Percentiles rank a stretch among this genome's conserved stretches.
These are phyloP conservation scores for Trametes sp. DNA, from an alignment of 1,284 basidiomycete species.

Conservation along the genomic window DNA sequence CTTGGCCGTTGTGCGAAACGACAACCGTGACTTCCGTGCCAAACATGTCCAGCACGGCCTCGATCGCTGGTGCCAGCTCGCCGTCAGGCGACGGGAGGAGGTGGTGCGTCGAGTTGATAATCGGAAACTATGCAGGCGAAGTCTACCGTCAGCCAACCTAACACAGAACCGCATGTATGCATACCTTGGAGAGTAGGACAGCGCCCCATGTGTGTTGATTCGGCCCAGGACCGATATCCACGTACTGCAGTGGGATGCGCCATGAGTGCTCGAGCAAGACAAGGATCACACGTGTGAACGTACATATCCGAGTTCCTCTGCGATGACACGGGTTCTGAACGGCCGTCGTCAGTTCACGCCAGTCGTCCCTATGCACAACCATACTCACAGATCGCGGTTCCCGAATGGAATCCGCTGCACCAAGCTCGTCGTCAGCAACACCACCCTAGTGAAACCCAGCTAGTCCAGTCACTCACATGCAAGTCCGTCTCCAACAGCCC, in stretches of 20 bases:
- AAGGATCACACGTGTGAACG: slow-evolving; percentile 36
- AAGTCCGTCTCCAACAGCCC: slow-evolving; percentile 90
- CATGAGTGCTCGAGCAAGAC: slow-evolving; percentile 10
- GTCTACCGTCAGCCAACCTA: neutral
- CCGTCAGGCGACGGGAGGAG: slow-evolving; percentile 88
- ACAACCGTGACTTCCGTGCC: slow-evolving; percentile 85
- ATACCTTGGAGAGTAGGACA: slow-evolving; percentile 80
- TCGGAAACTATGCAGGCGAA: slow-evolving; percentile 84
- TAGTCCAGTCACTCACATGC: slow-evolving; percentile 59
- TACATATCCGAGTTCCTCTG: slow-evolving; percentile 87
- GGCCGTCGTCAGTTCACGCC: slow-evolving; percentile 12
- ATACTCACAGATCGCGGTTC: slow-evolving; percentile 82
- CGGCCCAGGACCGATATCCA: slow-evolving; percentile 87
- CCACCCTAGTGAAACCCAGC: slow-evolving; percentile 4
- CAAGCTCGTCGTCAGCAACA: neutral
- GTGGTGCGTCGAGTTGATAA: slow-evolving; percentile 89
- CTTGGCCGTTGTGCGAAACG: slow-evolving; percentile 94
- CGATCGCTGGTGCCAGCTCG: slow-evolving; percentile 93
- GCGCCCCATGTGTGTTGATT: slow-evolving; percentile 95
- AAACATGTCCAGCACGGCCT: slow-evolving; percentile 87
- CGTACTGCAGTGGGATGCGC: slow-evolving; percentile 53
- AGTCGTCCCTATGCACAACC: neutral
- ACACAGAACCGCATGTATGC: neutral
- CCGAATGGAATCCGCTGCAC: slow-evolving; percentile 85
- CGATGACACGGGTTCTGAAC: slow-evolving; percentile 73